Evolutionary conservation across 2,329 filamentous ascomycete species (phyloP).

Genomic region (Sporothrix pseudoabietina): DNA sequence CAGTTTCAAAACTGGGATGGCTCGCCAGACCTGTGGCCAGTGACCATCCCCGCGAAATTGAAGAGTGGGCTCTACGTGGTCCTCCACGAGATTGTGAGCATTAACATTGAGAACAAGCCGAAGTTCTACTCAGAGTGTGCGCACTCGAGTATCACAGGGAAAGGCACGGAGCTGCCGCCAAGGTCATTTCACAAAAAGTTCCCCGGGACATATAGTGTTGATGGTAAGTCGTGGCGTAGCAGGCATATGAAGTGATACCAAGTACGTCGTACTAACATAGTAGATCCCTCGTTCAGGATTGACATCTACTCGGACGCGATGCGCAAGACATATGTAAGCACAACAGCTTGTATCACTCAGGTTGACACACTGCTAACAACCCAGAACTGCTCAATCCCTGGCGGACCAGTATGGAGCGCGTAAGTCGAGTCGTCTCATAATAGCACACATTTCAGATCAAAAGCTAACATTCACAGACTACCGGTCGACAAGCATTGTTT

Average conservation of each 20-base stretch:
- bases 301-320: constrained; percentile 44
- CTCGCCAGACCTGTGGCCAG: constrained; percentile 47
- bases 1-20: constrained; percentile 47
- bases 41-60: constrained; percentile 50
- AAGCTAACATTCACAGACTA: neutral
- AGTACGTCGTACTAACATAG: constrained; percentile 26
- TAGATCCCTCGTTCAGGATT: constrained; percentile 44
- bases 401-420: constrained; percentile 46
- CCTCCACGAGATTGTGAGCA: constrained; percentile 55
- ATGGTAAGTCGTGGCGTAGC: constrained; percentile 37
- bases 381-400: constrained; percentile 46
- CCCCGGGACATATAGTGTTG: constrained; percentile 43
- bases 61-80: constrained; percentile 54
- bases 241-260: too few relatives aligned
- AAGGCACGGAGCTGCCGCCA: constrained; percentile 38
- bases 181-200: constrained; percentile 41
- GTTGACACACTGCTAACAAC: neutral
- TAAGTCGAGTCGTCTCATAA: constrained; percentile 33
- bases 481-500: constrained; percentile 36
- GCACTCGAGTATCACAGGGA: constrained; percentile 43
- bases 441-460: neutral
- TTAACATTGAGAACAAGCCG: constrained; percentile 53
- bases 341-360: too few relatives aligned
- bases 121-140: constrained; percentile 50
- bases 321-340: constrained; percentile 40